Evolutionary conservation across 2,329 filamentous ascomycete species (phyloP).

Genomic region (Colletotrichum agaves): DNA sequence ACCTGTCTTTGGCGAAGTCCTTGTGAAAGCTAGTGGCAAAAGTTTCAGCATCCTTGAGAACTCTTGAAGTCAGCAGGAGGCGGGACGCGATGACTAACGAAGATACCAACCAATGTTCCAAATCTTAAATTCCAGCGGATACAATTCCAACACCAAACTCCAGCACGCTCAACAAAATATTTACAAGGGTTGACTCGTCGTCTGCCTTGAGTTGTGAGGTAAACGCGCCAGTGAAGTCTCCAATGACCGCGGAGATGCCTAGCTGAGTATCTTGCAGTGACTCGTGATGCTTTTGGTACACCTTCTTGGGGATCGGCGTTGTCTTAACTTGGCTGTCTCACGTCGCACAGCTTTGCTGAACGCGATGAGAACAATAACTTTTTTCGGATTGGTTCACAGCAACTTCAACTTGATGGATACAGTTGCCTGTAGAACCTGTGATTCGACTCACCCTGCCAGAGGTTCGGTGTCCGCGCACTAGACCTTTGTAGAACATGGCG

Average conservation of each 20-base stretch:
- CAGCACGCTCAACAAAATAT: background rate
- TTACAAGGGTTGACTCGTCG: background rate
- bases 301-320: background rate
- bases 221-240: conserved; percentile 8
- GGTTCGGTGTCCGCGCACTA: conserved; percentile 9
- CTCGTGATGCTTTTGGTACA: conserved; percentile 21
- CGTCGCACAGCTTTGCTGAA: conserved; percentile 20
- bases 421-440: no score
- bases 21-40: background rate
- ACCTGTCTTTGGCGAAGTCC: conserved; percentile 1
- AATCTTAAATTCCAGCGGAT: conserved; percentile 5
- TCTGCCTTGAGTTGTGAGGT: background rate
- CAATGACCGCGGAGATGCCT: background rate
- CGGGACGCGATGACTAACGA: background rate
- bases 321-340: background rate
- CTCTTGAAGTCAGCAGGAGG: background rate
- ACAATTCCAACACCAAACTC: background rate
- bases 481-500: conserved; percentile 17
- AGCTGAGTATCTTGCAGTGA: conserved; percentile 21
- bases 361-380: conserved; percentile 12
- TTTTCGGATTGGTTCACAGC: background rate
- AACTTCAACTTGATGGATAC: background rate
- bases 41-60: conserved; percentile 8
- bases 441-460: conserved; percentile 8
- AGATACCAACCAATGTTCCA: conserved; percentile 18